Percentiles rank a stretch among this genome's conserved stretches.
phyloP scores from a whole-genome alignment of 345 rosid genomes.

The Linum trigynum region DNA sequence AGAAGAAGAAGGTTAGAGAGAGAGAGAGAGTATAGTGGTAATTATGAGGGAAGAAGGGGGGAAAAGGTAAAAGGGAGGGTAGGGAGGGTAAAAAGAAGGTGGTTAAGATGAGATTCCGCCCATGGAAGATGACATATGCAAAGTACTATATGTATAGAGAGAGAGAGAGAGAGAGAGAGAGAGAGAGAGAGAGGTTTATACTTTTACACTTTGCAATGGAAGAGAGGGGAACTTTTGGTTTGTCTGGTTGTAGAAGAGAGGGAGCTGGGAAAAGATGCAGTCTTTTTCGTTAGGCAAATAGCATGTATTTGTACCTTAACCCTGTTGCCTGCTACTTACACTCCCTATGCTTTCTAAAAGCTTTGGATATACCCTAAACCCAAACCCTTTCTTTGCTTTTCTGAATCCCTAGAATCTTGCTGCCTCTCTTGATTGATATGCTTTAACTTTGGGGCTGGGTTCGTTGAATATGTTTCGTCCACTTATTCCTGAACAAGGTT shows the following conservation, averaged over 20 bases:
- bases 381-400: background rate
- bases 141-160: background rate
- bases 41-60: background rate
- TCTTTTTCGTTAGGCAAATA: background rate
- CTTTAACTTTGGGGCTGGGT: too few species aligned
- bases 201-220: too few species aligned
- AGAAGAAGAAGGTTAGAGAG: background rate
- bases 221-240: background rate
- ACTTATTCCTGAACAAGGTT: too few species aligned
- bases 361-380: background rate
- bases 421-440: too few species aligned
- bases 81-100: background rate
- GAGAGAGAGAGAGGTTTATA: too few species aligned
- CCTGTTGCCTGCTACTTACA: background rate
- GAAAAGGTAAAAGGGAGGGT: background rate
- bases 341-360: background rate
- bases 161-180: too few species aligned
- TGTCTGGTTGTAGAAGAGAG: constrained; percentile 4
- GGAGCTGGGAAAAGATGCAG: background rate
- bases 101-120: background rate
- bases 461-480: too few species aligned
- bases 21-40: background rate
- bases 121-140: background rate
- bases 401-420: too few species aligned
- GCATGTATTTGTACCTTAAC: background rate